Conservation (phyloP, 306 rosid genomes). For the Clitoria ternatea region DNA sequence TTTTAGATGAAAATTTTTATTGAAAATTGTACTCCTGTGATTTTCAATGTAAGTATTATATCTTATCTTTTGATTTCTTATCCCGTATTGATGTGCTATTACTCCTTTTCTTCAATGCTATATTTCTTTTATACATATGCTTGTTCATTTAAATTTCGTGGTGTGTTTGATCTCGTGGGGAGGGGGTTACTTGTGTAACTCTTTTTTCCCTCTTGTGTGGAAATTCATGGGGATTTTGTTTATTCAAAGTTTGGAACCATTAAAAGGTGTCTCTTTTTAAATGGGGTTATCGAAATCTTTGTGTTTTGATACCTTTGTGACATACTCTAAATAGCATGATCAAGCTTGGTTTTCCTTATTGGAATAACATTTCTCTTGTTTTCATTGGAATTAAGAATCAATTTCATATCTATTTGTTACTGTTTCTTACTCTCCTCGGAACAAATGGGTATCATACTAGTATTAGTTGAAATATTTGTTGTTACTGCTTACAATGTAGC, state of each 20-base stretch:
- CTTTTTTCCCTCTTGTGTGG: background rate
- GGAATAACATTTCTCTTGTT: too few relatives aligned
- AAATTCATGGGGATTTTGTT: background rate
- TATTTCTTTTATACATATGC: too few relatives aligned
- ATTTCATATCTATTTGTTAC: background rate
- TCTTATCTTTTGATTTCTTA: too few relatives aligned
- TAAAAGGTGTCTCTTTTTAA: background rate
- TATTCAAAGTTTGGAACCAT: background rate
- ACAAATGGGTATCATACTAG: slow-evolving; percentile 9
- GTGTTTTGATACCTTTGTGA: background rate
- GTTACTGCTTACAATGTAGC: background rate
- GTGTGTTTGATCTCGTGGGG: too few relatives aligned
- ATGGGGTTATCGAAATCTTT: background rate
- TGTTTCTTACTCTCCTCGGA: background rate
- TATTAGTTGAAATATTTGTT: slow-evolving; percentile 9
- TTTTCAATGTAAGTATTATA: too few relatives aligned
- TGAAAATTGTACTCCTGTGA: too few relatives aligned
- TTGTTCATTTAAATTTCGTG: too few relatives aligned
- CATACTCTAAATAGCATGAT: background rate
- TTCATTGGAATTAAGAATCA: background rate
- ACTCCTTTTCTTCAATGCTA: too few relatives aligned
- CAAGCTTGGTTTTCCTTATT: background rate
- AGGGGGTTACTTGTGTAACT: too few relatives aligned
- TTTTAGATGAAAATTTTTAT: too few relatives aligned
- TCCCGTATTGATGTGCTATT: too few relatives aligned